Percentiles rank a stretch among this genome's conserved stretches.
phyloP scores from a whole-genome alignment of 345 rosid species.

The Bruguiera sexangula region DNA sequence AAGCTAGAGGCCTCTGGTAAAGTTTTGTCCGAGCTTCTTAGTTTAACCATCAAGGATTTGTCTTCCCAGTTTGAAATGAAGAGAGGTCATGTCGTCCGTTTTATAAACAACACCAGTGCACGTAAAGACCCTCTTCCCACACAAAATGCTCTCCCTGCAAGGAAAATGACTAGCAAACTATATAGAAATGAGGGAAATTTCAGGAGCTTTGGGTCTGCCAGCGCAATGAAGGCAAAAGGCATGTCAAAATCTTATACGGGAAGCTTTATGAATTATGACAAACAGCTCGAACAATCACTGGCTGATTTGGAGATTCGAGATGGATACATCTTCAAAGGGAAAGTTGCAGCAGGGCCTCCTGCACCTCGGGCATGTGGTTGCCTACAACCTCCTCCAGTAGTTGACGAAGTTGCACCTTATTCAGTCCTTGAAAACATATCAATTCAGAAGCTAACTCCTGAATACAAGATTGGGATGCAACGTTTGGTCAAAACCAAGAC shows the following conservation, averaged over 20 bases:
- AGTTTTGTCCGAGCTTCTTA: conserved; percentile 48
- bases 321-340: conserved; percentile 58
- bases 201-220: conserved; percentile 25
- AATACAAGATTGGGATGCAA: conserved; percentile 53
- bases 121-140: conserved; percentile 40
- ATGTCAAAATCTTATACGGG: conserved; percentile 23
- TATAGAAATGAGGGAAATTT: conserved; percentile 34
- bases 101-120: conserved; percentile 37
- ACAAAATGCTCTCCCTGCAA: conserved; percentile 12
- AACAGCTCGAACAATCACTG: conserved; percentile 44
- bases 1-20: conserved; percentile 52
- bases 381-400: conserved; percentile 49
- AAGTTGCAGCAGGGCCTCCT: conserved; percentile 55
- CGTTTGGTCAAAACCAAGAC: conserved; percentile 46
- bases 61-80: conserved; percentile 55
- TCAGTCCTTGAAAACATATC: conserved; percentile 47
- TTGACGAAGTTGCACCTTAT: conserved; percentile 44
- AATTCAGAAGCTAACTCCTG: conserved; percentile 49
- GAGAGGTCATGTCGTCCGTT: conserved; percentile 59
- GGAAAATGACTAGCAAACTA: conserved; percentile 17
- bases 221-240: conserved; percentile 25
- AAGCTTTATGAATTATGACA: conserved; percentile 25
- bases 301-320: conserved; percentile 51
- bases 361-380: conserved; percentile 61
- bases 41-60: conserved; percentile 35